Evolutionary conservation across 768 basidiomycete genomes (phyloP).

Genomic region (Scleroderma citrinum): DNA sequence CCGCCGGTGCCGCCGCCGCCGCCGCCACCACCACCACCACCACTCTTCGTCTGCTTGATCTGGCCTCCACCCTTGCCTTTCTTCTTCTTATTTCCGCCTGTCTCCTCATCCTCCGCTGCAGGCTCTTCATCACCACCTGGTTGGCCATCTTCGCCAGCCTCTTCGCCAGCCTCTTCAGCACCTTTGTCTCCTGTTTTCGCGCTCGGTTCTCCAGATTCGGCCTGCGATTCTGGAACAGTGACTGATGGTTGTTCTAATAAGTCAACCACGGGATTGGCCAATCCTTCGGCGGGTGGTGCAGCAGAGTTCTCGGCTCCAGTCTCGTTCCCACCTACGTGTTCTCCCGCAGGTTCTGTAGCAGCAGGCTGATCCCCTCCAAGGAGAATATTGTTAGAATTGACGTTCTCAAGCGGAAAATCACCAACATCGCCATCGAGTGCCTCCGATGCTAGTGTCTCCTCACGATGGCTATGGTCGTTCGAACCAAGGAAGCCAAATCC

Average conservation of each 20-base stretch:
- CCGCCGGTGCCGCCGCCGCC: too few species aligned
- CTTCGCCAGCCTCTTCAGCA: not conserved
- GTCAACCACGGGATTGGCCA: not conserved
- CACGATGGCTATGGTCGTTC: not conserved
- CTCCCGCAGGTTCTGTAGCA: too few species aligned
- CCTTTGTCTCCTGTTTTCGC: not conserved
- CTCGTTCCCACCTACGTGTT: too few species aligned
- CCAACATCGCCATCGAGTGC: too few species aligned
- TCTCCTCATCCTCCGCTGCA: not conserved
- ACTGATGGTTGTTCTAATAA: not conserved
- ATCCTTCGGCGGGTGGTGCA: too few species aligned
- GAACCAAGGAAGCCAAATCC: not conserved
- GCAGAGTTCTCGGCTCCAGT: too few species aligned
- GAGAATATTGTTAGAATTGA: too few species aligned
- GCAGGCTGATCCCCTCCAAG: too few species aligned
- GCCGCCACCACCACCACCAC: not conserved
- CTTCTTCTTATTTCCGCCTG: constrained; percentile 10
- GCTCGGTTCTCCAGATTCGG: constrained; percentile 1
- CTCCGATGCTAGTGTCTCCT: not conserved
- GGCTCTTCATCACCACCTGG: not conserved
- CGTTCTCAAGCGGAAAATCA: not conserved
- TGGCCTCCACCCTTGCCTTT: constrained; percentile 5
- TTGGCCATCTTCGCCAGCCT: constrained; percentile 5
- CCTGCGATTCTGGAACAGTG: not conserved
- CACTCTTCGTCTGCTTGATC: not conserved